Evolutionary conservation across 2,329 filamentous ascomycete genomes (phyloP).

Genomic region (Fusarium paranaense): DNA sequence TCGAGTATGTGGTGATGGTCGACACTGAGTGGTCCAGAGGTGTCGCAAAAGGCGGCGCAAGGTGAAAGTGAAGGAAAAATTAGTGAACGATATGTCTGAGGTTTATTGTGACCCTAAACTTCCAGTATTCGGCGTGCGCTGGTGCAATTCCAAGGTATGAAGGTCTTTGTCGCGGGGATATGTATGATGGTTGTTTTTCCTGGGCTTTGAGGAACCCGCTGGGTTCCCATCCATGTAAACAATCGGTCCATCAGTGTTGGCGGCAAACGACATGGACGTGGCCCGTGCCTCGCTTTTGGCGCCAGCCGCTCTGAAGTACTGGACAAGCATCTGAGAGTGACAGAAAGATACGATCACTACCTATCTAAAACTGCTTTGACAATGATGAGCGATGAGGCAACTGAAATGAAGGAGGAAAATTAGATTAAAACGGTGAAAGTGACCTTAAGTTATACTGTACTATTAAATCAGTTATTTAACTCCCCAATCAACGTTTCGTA

Average conservation of each 20-base stretch:
- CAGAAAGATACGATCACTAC: background rate
- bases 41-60: slow-evolving; percentile 14
- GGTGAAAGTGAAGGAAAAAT: background rate
- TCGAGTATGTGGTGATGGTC: slow-evolving; percentile 4
- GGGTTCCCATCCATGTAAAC: slow-evolving; percentile 30
- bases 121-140: background rate
- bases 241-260: slow-evolving; percentile 14
- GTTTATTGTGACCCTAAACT: background rate
- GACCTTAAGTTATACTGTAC: background rate
- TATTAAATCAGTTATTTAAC: background rate
- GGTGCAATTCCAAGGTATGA: background rate
- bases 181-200: slow-evolving; percentile 29
- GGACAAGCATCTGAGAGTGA: background rate
- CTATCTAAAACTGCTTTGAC: background rate
- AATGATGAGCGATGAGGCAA: background rate
- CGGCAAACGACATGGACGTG: background rate
- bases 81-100: background rate
- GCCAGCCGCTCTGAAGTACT: slow-evolving; percentile 19
- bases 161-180: slow-evolving; percentile 14
- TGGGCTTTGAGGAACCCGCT: slow-evolving; percentile 6
- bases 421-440: background rate
- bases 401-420: no score
- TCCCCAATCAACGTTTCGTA: no score
- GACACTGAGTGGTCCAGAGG: background rate
- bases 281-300: slow-evolving; percentile 23